A percentile compares a stretch with the other conserved stretches of the same genome.
Evolutionary conservation across 169 alveolate species (phyloP).

Genomic region (Plasmodium fragile): DNA sequence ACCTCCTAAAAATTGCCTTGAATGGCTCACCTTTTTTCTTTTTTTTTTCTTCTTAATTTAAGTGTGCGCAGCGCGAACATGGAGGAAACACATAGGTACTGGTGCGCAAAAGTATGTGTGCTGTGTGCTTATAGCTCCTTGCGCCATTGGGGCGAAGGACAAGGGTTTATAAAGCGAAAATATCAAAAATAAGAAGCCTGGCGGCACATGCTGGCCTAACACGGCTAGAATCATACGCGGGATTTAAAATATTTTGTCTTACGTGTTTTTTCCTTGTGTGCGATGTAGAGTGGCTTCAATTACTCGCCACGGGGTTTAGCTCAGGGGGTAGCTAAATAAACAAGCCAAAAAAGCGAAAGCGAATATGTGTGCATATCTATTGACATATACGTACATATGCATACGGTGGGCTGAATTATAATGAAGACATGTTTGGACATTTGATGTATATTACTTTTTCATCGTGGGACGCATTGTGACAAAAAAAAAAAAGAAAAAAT

Average conservation of each 20-base stretch:
- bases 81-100: not conserved
- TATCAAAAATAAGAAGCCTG: not conserved
- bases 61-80: not conserved
- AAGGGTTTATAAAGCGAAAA: not conserved
- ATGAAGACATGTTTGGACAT: not conserved
- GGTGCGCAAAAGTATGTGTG: not conserved
- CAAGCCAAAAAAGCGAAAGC: not conserved
- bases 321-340: not conserved
- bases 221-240: not conserved
- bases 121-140: not conserved
- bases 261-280: not conserved
- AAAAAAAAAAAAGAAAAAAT: not conserved
- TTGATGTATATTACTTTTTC: not conserved
- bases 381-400: not conserved
- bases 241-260: not conserved
- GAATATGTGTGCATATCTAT: not conserved
- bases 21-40: not conserved
- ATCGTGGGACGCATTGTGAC: not conserved
- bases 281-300: not conserved
- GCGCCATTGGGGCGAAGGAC: not conserved
- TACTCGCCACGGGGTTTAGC: not conserved
- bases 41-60: not conserved
- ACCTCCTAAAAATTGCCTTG: not conserved
- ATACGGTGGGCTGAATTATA: not conserved
- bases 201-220: not conserved